Percentiles rank a stretch among this genome's conserved stretches.
These are phyloP conservation scores for Vavraia culicis DNA, from an alignment of 371 early-diverging fungal species.

Conservation along the genomic window DNA sequence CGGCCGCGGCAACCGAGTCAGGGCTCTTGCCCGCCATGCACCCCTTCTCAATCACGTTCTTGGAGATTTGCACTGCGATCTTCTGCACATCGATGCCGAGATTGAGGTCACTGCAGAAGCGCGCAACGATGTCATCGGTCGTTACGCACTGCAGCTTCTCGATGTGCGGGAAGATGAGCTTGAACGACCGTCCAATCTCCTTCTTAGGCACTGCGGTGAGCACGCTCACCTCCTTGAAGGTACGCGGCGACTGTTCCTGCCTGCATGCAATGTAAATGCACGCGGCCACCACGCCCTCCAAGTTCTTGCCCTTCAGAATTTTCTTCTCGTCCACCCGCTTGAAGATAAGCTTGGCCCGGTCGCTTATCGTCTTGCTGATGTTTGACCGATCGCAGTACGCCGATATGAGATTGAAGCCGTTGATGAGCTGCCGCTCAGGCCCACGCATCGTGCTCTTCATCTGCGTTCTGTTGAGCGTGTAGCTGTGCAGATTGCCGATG, in stretches of 20 bases:
- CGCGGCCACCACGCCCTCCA: constrained; percentile 72
- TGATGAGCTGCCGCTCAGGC: constrained; percentile 56
- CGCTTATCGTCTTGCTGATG: constrained; percentile 58
- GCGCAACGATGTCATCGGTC: constrained; percentile 46
- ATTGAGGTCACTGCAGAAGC: constrained; percentile 45
- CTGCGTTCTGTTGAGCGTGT: constrained; percentile 42
- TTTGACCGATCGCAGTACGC: constrained; percentile 68
- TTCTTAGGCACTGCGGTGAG: constrained; percentile 57
- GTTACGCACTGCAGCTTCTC: constrained; percentile 38
- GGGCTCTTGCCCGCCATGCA: constrained; percentile 43
- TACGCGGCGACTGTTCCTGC: constrained; percentile 65
- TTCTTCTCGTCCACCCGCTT: constrained; percentile 60
- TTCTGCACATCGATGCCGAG: constrained; percentile 41
- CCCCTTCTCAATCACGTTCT: constrained; percentile 32
- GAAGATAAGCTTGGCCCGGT: constrained; percentile 77
- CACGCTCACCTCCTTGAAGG: constrained; percentile 83
- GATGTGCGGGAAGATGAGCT: constrained; percentile 41
- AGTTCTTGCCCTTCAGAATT: constrained; percentile 60
- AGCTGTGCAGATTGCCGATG: constrained; percentile 26
- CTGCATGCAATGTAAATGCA: constrained; percentile 88
- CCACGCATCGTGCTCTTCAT: constrained; percentile 43
- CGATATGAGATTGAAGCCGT: constrained; percentile 70
- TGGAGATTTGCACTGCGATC: constrained; percentile 34
- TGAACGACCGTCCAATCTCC: constrained; percentile 43
- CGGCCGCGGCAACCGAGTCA: constrained; percentile 45